A percentile compares a stretch with the other conserved stretches of the same genome.
These are phyloP conservation scores for Acacia pycnantha DNA, from an alignment of 331 rosid genomes.

Conservation along the genomic window DNA sequence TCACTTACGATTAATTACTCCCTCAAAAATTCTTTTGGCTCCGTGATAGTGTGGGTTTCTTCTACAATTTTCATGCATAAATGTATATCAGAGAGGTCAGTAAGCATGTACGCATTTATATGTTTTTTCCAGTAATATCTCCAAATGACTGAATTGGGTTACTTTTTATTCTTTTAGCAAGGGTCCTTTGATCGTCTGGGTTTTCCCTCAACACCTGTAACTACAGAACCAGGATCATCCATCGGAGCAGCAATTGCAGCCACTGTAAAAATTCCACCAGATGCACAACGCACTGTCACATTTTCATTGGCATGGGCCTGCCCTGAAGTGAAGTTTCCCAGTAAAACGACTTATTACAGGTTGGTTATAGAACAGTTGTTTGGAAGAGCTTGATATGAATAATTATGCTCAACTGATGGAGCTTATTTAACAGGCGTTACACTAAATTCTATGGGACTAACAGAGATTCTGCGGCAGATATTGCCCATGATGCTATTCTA, in stretches of 20 bases:
- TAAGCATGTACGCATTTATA: constrained; percentile 13
- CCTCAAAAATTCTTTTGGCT: not conserved
- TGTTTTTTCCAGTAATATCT: constrained; percentile 1
- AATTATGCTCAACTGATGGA: constrained; percentile 25
- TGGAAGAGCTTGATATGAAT: constrained; percentile 21
- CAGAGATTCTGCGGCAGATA: constrained; percentile 82
- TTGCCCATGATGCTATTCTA: constrained; percentile 87
- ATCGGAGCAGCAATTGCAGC: constrained; percentile 97
- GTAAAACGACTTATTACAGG: constrained; percentile 75
- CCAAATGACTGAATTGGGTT: constrained; percentile 27
- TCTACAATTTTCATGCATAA: not conserved
- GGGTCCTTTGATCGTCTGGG: constrained; percentile 77
- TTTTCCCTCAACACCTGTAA: constrained; percentile 43
- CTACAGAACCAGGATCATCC: constrained; percentile 84
- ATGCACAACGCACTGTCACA: constrained; percentile 62
- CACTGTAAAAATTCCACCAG: constrained; percentile 66
- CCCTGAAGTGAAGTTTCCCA: constrained; percentile 71
- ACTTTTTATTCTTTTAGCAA: constrained; percentile 48
- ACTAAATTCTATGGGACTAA: constrained; percentile 77
- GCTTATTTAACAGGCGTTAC: constrained; percentile 71
- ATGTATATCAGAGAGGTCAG: not conserved
- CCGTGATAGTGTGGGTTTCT: not conserved
- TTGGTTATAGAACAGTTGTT: constrained; percentile 37
- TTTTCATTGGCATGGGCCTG: constrained; percentile 96
- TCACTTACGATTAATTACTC: not conserved